These are phyloP conservation scores for Pleurotus pulmonarius DNA, from an alignment of 768 basidiomycete species.

Conservation along the genomic window DNA sequence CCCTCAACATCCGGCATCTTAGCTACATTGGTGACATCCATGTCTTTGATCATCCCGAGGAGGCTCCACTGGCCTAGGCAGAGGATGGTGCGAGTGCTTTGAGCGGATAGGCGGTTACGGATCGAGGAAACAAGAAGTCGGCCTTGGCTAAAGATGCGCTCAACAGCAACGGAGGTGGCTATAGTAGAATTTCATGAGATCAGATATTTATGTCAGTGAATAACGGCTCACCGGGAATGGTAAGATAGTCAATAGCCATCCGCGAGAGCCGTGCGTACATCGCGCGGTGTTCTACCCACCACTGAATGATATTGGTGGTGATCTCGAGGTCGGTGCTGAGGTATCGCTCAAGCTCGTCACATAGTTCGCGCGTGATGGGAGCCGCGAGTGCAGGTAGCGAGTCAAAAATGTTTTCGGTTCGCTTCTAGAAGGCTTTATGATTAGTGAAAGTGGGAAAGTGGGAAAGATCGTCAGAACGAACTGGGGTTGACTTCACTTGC, in stretches of 20 bases:
- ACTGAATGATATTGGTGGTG: conserved; percentile 19
- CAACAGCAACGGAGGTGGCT: conserved; percentile 29
- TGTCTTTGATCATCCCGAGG: conserved; percentile 21
- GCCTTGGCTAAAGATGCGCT: conserved; percentile 23
- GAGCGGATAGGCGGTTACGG: conserved; percentile 18
- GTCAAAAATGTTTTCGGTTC: conserved; percentile 24
- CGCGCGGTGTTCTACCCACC: conserved; percentile 22
- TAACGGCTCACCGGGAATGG: conserved; percentile 27
- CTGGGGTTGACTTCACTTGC: no score
- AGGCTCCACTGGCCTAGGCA: conserved; percentile 30
- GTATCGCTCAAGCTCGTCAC: conserved; percentile 24
- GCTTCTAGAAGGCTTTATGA: neutral
- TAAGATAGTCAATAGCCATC: conserved; percentile 31
- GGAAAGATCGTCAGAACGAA: no score
- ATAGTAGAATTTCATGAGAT: no score
- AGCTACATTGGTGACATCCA: conserved; percentile 16
- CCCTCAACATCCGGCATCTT: conserved; percentile 11
- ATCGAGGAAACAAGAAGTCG: conserved; percentile 21
- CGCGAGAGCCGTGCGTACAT: conserved; percentile 24
- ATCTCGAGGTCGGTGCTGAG: conserved; percentile 21
- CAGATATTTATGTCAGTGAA: no score
- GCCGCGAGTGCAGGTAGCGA: conserved; percentile 17
- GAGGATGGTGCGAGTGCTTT: conserved; percentile 21
- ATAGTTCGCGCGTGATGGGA: conserved; percentile 11
- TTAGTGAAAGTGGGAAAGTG: no score